phyloP scores from a whole-genome alignment of 148 eudicot species.

The Gaultheria prostrata region DNA sequence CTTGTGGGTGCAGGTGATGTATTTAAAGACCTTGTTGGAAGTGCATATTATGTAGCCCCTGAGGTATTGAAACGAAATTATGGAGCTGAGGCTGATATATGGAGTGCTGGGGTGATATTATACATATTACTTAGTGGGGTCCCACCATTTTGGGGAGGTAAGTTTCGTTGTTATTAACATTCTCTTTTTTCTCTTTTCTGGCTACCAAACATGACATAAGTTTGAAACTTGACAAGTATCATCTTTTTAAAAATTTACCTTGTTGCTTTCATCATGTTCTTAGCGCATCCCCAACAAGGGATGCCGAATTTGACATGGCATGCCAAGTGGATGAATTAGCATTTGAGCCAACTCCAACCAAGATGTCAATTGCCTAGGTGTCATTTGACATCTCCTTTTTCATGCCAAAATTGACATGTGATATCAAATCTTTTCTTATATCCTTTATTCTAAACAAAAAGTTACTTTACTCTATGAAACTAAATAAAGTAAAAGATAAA shows the following conservation, averaged over 20 bases:
- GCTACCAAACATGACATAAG: neutral
- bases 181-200: neutral
- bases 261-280: slow-evolving; percentile 7
- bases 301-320: too few relatives aligned
- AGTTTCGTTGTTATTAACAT: neutral
- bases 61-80: slow-evolving; percentile 84
- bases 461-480: too few relatives aligned
- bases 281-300: neutral
- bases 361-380: too few relatives aligned
- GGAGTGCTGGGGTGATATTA: slow-evolving; percentile 97
- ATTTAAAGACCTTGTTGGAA: slow-evolving; percentile 92
- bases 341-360: too few relatives aligned
- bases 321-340: too few relatives aligned
- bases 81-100: slow-evolving; percentile 90
- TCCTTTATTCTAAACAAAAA: too few relatives aligned
- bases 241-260: neutral
- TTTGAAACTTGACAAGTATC: neutral
- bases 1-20: slow-evolving; percentile 62
- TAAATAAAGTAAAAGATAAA: too few relatives aligned
- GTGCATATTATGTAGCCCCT: slow-evolving; percentile 99
- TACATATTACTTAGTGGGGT: slow-evolving; percentile 93
- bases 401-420: too few relatives aligned
- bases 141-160: slow-evolving; percentile 99
- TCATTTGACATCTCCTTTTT: too few relatives aligned
- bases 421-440: too few relatives aligned